phyloP scores from a whole-genome alignment of 2,329 filamentous ascomycete genomes.

The Cladosporium velox region DNA sequence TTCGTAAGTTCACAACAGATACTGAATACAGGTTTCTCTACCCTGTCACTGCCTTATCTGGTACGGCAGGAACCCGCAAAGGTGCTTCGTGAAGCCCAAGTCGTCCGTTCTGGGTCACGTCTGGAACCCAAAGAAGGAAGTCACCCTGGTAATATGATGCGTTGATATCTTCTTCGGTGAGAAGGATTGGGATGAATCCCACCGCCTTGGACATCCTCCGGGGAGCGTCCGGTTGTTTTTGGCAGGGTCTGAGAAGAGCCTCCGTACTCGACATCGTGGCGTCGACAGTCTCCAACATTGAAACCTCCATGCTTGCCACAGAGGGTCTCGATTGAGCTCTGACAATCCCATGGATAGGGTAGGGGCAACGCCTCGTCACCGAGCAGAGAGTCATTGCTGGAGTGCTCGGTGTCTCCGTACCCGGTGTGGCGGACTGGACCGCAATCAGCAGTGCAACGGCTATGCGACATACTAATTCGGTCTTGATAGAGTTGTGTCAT shows the following conservation, averaged over 20 bases:
- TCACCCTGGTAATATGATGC: background rate
- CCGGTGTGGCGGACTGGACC: background rate
- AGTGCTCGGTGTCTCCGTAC: background rate
- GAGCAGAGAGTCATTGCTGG: background rate
- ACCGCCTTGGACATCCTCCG: background rate
- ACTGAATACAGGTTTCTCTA: background rate
- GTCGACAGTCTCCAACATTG: background rate
- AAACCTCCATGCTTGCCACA: background rate
- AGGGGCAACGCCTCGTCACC: background rate
- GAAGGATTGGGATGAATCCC: background rate
- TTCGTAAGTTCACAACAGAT: background rate
- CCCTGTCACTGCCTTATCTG: background rate
- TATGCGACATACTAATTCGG: background rate
- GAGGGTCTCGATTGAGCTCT: background rate
- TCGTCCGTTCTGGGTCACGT: background rate
- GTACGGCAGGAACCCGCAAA: background rate
- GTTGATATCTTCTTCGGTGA: background rate
- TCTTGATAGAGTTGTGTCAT: background rate
- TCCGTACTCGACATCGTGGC: background rate
- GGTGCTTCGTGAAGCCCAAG: background rate
- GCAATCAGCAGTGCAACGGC: background rate
- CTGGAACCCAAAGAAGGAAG: background rate
- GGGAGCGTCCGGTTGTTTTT: background rate
- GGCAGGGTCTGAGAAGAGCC: background rate
- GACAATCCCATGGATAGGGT: background rate